These are phyloP conservation scores for Cercis canadensis DNA, from an alignment of 306 rosid genomes.

Conservation along the genomic window DNA sequence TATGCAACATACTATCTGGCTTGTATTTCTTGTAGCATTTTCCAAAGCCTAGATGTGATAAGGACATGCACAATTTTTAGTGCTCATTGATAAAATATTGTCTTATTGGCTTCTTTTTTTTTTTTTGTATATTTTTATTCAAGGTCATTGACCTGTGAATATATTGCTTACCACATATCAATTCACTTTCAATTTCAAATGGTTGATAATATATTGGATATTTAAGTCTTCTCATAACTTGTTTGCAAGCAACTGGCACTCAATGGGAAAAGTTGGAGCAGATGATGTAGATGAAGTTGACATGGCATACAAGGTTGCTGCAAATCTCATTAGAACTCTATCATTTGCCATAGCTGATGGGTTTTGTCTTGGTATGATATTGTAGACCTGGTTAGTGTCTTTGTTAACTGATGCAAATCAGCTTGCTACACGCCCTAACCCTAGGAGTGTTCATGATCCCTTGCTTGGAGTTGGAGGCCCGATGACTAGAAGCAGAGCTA, in stretches of 20 bases:
- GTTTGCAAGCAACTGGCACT: slow-evolving; percentile 85
- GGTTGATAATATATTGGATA: slow-evolving; percentile 1
- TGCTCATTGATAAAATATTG: slow-evolving; percentile 72
- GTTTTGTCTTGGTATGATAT: slow-evolving; percentile 84
- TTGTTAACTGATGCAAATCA: too few species aligned
- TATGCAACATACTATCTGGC: neutral
- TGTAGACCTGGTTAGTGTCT: slow-evolving; percentile 18
- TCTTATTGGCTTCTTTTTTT: slow-evolving; percentile 41
- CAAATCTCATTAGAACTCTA: slow-evolving; percentile 68
- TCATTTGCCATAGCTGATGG: slow-evolving; percentile 99
- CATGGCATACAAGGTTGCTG: slow-evolving; percentile 92
- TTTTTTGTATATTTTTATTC: slow-evolving; percentile 1
- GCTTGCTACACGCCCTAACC: too few species aligned
- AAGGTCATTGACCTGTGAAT: neutral
- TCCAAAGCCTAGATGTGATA: too few species aligned
- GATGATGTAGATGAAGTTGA: slow-evolving; percentile 87
- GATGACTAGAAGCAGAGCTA: too few species aligned
- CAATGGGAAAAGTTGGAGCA: slow-evolving; percentile 79
- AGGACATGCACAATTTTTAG: too few species aligned
- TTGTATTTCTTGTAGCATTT: neutral
- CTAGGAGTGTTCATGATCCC: too few species aligned
- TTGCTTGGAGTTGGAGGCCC: too few species aligned
- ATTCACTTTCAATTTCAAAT: neutral
- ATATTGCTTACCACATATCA: neutral
- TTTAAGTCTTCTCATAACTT: slow-evolving; percentile 22